phyloP scores from a whole-genome alignment of 2,329 filamentous ascomycete species.

The Aspergillus sp. region DNA sequence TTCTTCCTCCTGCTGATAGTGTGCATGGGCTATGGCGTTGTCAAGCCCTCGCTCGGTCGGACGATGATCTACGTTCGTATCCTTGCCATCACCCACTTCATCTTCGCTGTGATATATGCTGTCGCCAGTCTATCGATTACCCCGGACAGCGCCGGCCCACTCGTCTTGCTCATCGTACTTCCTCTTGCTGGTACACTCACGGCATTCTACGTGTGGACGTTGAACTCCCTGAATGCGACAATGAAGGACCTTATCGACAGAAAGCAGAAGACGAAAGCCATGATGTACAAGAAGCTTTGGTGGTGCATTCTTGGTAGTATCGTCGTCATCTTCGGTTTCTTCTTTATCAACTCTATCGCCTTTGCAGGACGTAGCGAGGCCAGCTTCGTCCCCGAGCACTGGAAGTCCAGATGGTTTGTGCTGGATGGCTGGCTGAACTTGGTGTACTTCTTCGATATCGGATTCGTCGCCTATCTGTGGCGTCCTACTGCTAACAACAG shows the following conservation, averaged over 20 bases:
- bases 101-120: constrained; percentile 92
- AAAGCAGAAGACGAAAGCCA: constrained; percentile 88
- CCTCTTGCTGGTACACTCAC: constrained; percentile 90
- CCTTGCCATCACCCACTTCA: constrained; percentile 87
- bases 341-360: constrained; percentile 96
- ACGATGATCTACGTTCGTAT: constrained; percentile 94
- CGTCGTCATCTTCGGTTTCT: constrained; percentile 94
- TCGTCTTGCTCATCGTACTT: constrained; percentile 89
- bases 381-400: constrained; percentile 93
- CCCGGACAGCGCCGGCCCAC: constrained; percentile 83
- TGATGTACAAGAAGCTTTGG: constrained; percentile 98
- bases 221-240: constrained; percentile 90
- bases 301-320: constrained; percentile 94
- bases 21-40: constrained; percentile 98
- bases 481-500: constrained; percentile 94
- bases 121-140: constrained; percentile 86
- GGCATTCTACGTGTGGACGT: constrained; percentile 97
- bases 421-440: constrained; percentile 96
- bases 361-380: constrained; percentile 83
- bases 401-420: constrained; percentile 97
- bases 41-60: constrained; percentile 86
- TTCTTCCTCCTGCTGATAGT: constrained; percentile 98
- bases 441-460: constrained; percentile 91
- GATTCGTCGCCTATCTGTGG: constrained; percentile 94
- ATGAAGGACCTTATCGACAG: constrained; percentile 95